Percentiles rank a stretch among this genome's conserved stretches.
These are phyloP conservation scores for Skeletonema menzelii DNA, from an alignment of 108 stramenopile species.

Conservation along the genomic window DNA sequence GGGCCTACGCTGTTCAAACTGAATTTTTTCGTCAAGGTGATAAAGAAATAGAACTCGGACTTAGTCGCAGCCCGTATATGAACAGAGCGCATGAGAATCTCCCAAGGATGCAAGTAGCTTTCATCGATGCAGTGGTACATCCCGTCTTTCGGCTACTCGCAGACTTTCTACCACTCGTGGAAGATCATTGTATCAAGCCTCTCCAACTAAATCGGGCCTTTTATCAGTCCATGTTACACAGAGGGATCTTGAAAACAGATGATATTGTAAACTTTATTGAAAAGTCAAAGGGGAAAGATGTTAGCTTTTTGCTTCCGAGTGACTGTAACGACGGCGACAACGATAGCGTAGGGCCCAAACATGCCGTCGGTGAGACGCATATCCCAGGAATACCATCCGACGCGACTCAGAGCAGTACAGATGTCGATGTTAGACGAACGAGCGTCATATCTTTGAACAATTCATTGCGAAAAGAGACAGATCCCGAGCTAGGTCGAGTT, in stretches of 20 bases:
- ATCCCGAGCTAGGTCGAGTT: conserved; percentile 35
- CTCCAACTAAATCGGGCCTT: conserved; percentile 50
- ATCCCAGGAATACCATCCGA: conserved; percentile 54
- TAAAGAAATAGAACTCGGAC: conserved; percentile 41
- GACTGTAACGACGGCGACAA: background rate
- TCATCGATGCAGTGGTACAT: conserved; percentile 50
- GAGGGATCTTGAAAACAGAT: conserved; percentile 30
- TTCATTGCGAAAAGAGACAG: background rate
- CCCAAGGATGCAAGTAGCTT: conserved; percentile 54
- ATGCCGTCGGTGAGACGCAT: background rate
- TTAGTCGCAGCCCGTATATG: conserved; percentile 42
- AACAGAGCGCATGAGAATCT: conserved; percentile 50
- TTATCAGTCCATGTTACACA: conserved; percentile 47
- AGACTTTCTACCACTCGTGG: conserved; percentile 48
- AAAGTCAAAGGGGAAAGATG: conserved; percentile 12
- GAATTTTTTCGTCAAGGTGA: conserved; percentile 59
- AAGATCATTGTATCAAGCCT: conserved; percentile 45
- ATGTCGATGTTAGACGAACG: conserved; percentile 18
- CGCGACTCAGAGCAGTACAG: conserved; percentile 17
- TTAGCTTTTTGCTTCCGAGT: conserved; percentile 4
- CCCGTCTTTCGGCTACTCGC: conserved; percentile 44
- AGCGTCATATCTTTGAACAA: conserved; percentile 35
- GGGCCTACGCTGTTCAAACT: conserved; percentile 50
- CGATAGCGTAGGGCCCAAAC: background rate
- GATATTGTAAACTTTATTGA: conserved; percentile 37